Conservation (phyloP, 1,284 basidiomycete species). For the Heterobasidion irregulare region DNA sequence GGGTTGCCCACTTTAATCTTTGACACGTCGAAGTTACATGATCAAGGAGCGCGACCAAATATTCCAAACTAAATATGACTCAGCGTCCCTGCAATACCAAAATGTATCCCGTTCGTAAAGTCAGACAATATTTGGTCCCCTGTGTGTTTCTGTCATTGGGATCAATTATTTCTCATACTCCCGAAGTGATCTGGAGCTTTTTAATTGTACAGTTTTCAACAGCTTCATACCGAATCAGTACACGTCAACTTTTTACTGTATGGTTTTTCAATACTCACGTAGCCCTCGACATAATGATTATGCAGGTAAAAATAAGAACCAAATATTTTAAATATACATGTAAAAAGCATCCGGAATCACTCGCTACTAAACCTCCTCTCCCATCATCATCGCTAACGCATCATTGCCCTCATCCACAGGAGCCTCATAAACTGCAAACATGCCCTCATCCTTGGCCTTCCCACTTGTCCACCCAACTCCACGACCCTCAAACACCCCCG, state of each 20-base stretch:
- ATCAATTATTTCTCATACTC: too few relatives aligned
- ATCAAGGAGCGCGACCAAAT: slow-evolving; percentile 54
- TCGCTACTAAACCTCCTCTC: slow-evolving; percentile 26
- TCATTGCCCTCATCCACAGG: slow-evolving; percentile 64
- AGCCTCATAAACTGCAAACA: slow-evolving; percentile 82
- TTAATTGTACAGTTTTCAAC: too few relatives aligned
- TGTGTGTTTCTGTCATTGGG: too few relatives aligned
- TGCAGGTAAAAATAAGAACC: too few relatives aligned
- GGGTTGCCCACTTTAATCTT: slow-evolving; percentile 1
- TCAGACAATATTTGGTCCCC: too few relatives aligned
- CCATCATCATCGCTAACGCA: slow-evolving; percentile 63
- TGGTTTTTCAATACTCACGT: too few relatives aligned
- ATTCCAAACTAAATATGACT: slow-evolving; percentile 70
- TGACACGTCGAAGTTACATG: slow-evolving; percentile 47
- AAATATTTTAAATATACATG: too few relatives aligned
- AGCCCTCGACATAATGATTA: too few relatives aligned
- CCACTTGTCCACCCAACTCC: slow-evolving; percentile 69
- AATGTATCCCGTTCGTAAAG: slow-evolving; percentile 58
- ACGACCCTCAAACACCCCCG: slow-evolving; percentile 71
- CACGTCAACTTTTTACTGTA: too few relatives aligned
- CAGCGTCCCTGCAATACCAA: slow-evolving; percentile 64
- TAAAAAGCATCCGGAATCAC: too few relatives aligned
- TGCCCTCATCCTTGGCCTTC: slow-evolving; percentile 31
- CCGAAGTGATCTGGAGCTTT: too few relatives aligned
- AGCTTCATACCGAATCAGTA: too few relatives aligned